Base-by-base conservation (phyloP, 2,329 filamentous ascomycete species). In the Dactylellina haptotyla region DNA sequence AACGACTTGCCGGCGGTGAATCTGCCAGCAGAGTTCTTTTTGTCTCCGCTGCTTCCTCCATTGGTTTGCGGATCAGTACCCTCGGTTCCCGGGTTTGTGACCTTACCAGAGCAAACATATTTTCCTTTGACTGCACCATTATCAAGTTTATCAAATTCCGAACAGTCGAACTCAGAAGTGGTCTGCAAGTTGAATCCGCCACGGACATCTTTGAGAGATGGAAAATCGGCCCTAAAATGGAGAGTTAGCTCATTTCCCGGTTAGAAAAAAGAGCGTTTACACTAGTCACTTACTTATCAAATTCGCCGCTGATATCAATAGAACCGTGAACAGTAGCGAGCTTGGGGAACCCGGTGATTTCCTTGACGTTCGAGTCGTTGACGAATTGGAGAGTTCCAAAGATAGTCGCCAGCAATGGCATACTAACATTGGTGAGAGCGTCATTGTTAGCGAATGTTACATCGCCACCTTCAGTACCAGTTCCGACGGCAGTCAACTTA, bases 301-400 rank as follows among this genome's bases (percentile, higher is more conserved):
- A 96, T 84, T 88, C 90, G 79, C 95, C 95, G 78, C 89, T 88
- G 81, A 97, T 87, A 81, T 92, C 89, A 79, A 98, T 85, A 78
- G 92, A 92, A 83, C 93, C 94, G 76, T 85, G 86, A 70, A 97
- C 87, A 63, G 84, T 86, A 79, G 86, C 80, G 26, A 99, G 86
- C 76, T 84, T 80, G 75, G 86, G 85, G 83, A 98, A 90, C 32
- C 87, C 87, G 76, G 86, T 82, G 65, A 97, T 84, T 73, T 83
- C 80, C 65, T 82, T 78, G 32, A 97, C 86, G 64, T 84, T 84
- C 74, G 92, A 91, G 89, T 98, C 97, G 87, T 97, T 96, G 82
- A 91, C 89, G 79, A 99, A 87, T 78, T 90, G 88, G 80, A 96
- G 87, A 80, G 90, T 92, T 83, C 92, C 93, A 77, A 86, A 87